Base-by-base conservation (phyloP, 163 green algal genomes). In the Chloroidium sp. region DNA sequence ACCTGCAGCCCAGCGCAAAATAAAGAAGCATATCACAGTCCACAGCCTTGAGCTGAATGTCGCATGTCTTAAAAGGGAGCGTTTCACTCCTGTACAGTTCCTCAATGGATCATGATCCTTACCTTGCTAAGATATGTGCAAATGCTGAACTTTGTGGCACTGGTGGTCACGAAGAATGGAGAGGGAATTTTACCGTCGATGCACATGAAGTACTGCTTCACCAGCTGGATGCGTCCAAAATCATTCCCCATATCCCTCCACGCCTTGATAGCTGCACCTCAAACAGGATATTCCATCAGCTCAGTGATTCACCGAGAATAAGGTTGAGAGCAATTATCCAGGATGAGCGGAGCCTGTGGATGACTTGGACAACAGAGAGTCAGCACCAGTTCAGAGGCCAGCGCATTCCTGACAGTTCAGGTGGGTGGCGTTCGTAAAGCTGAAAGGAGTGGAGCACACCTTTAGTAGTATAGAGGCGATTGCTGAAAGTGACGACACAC, bases 391-490 rank as follows among this genome's bases (percentile, higher is more conserved):
- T 62, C 59, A 36, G n/a, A 62, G 69, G 14, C 58, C 2, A 2
- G 61, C 61, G 8, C 69, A 69, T 75, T 36, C 61, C 2, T 8
- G 62, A 8, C 36, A 75, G n/a, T 74, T 59, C 60, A 79, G 69
- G 74, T 61, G 36, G 36, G 36, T 62, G 4, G 3, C 62, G 57
- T 64, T 13, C 58, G 4, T 64, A 14, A 6, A 69, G 62, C 1
- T 13, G 14, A 2, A 58, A 4, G 74, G 1, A 13, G 2, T 76
- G 62, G 36, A 69, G 0, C 13, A 36, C 0, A 13, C 85, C 89
- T 89, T 98, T 98, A 0, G 89, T 75, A 74, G 95, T 95, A 82
- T 96, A 98, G 86, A 95, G 87, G 10, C 93, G 87, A 82, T 97
- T 97, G 80, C 79, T 91, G 89, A 97, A 97, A 2, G 90, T 92